phyloP scores from a whole-genome alignment of 768 basidiomycete species.

The Lactarius akahatsu region DNA sequence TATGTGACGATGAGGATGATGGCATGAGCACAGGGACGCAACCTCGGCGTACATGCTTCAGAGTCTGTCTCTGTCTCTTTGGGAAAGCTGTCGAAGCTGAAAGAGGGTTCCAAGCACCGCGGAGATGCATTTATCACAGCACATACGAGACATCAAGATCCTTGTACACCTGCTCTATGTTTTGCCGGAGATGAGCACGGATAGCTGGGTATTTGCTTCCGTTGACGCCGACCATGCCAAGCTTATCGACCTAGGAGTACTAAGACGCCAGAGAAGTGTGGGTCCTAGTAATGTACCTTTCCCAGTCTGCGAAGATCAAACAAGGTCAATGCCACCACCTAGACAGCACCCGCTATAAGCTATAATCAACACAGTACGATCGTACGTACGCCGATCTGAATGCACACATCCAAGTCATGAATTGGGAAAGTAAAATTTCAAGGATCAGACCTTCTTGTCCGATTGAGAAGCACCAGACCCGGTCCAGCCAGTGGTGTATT shows the following conservation, averaged over 20 bases:
- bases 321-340: conserved; percentile 88
- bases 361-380: conserved; percentile 29
- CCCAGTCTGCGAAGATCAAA: conserved; percentile 86
- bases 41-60: conserved; percentile 68
- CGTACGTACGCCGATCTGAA: conserved; percentile 64
- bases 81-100: conserved; percentile 78
- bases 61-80: conserved; percentile 65
- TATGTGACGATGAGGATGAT: conserved; percentile 34
- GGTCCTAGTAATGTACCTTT: conserved; percentile 50
- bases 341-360: conserved; percentile 26
- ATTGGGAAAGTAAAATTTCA: not conserved
- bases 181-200: conserved; percentile 72
- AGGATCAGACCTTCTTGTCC: conserved; percentile 76
- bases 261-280: conserved; percentile 23
- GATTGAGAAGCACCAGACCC: conserved; percentile 89
- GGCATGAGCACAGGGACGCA: conserved; percentile 5
- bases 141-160: conserved; percentile 82
- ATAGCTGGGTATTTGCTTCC: conserved; percentile 88
- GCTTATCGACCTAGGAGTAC: conserved; percentile 54
- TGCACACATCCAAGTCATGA: conserved; percentile 4
- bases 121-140: not conserved
- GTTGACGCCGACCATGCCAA: conserved; percentile 88
- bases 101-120: not conserved
- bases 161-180: conserved; percentile 81
- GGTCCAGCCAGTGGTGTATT: conserved; percentile 96